These are phyloP conservation scores for Beauveria sp. DNA, from an alignment of 2,329 filamentous ascomycete species.

Conservation along the genomic window DNA sequence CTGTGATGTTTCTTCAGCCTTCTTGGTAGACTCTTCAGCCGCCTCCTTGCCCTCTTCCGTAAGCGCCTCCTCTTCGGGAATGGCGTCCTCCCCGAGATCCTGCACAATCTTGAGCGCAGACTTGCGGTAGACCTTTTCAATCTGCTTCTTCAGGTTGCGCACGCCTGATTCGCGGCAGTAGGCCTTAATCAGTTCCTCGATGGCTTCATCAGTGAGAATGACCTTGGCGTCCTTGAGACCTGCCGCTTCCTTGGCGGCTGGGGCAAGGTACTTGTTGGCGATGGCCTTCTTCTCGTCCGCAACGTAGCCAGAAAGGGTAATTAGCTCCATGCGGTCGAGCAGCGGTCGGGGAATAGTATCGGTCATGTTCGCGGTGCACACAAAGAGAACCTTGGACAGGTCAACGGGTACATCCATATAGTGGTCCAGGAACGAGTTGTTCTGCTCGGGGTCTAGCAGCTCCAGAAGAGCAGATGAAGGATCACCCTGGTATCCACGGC, in stretches of 20 bases:
- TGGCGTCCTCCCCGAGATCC: conserved; percentile 77
- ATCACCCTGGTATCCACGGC: conserved; percentile 90
- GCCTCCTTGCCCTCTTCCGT: conserved; percentile 82
- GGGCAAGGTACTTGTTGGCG: conserved; percentile 84
- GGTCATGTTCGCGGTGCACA: conserved; percentile 98
- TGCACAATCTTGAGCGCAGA: conserved; percentile 95
- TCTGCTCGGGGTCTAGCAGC: conserved; percentile 92
- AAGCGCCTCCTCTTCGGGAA: conserved; percentile 73
- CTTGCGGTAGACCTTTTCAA: conserved; percentile 98
- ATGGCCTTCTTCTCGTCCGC: conserved; percentile 99
- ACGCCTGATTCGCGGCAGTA: conserved; percentile 98
- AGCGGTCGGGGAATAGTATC: conserved; percentile 94
- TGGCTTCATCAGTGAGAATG: conserved; percentile 75
- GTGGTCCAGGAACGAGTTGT: conserved; percentile 93
- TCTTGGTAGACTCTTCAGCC: conserved; percentile 61
- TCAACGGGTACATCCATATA: conserved; percentile 99
- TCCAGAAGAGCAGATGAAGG: conserved; percentile 91
- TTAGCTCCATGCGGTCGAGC: conserved; percentile 95
- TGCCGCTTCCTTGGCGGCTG: conserved; percentile 87
- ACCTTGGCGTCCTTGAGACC: conserved; percentile 88
- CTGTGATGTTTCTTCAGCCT: conserved; percentile 52
- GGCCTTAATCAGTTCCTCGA: conserved; percentile 95
- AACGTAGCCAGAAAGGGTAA: conserved; percentile 91
- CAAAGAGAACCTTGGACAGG: conserved; percentile 93
- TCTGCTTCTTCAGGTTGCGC: conserved; percentile 97